These are phyloP conservation scores for Dactylellina parvicollis DNA, from an alignment of 2,329 filamentous ascomycete species.

Conservation along the genomic window DNA sequence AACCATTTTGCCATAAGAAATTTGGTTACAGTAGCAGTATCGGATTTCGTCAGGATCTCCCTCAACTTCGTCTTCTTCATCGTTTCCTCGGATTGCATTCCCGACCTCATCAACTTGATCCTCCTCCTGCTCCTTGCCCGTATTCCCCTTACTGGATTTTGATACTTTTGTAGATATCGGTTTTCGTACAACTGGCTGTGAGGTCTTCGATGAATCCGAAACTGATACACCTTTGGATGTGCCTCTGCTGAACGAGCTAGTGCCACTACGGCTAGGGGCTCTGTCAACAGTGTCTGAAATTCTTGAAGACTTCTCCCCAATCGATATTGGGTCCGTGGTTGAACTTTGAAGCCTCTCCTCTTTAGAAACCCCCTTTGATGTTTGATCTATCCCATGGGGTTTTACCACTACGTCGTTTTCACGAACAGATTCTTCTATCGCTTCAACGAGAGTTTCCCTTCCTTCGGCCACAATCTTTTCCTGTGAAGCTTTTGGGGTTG, in stretches of 20 bases:
- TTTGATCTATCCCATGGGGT: background rate
- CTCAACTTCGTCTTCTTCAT: conserved; percentile 71
- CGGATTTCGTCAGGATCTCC: conserved; percentile 78
- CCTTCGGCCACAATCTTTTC: conserved; percentile 3
- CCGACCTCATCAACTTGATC: background rate
- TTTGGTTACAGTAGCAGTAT: conserved; percentile 84
- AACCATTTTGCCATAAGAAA: conserved; percentile 88
- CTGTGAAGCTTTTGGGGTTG: background rate
- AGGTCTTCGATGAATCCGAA: conserved; percentile 24
- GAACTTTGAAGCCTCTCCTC: conserved; percentile 7
- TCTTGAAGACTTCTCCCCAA: conserved; percentile 4
- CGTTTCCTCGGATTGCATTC: conserved; percentile 65
- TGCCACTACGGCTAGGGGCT: background rate
- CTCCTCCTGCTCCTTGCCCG: background rate
- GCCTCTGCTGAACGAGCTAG: conserved; percentile 6
- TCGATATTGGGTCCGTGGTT: background rate
- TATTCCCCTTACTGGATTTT: conserved; percentile 20
- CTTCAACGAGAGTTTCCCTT: background rate
- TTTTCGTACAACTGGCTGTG: conserved; percentile 19
- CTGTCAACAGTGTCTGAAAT: conserved; percentile 9
- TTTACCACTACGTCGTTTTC: background rate
- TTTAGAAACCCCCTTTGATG: background rate
- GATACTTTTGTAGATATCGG: conserved; percentile 11
- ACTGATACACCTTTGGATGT: conserved; percentile 5
- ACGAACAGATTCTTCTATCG: background rate